These are phyloP conservation scores for Pseudopithomyces maydicus DNA, from an alignment of 2,329 filamentous ascomycete species.

Conservation along the genomic window DNA sequence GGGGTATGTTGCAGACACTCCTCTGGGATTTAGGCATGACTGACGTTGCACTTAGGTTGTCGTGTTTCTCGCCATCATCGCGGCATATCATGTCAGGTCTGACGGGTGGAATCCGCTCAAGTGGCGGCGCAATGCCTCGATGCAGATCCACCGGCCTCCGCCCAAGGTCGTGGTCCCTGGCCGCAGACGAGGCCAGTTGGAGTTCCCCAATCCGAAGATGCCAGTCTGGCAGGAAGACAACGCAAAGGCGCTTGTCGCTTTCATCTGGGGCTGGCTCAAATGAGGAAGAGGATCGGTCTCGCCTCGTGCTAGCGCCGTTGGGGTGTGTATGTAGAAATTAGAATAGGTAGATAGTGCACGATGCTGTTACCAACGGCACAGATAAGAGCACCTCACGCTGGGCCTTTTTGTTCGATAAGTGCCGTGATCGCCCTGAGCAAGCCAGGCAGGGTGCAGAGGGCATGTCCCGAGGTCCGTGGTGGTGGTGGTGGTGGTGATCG, in stretches of 20 bases:
- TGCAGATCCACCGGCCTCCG: conserved; percentile 34
- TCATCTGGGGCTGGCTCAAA: conserved; percentile 35
- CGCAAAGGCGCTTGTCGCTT: conserved; percentile 24
- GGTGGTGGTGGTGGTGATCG: too few relatives aligned
- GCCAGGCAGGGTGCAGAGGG: too few relatives aligned
- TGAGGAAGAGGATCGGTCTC: conserved; percentile 14
- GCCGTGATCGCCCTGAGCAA: too few relatives aligned
- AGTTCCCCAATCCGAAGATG: conserved; percentile 30
- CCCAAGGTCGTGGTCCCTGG: conserved; percentile 33
- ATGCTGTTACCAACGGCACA: neutral
- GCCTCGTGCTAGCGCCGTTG: conserved; percentile 5
- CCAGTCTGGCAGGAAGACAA: conserved; percentile 31
- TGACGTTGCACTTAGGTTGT: conserved; percentile 16
- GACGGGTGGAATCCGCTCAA: conserved; percentile 34
- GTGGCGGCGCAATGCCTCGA: conserved; percentile 30
- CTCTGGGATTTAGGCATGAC: neutral
- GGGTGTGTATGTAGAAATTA: neutral
- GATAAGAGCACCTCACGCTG: too few relatives aligned
- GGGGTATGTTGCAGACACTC: conserved; percentile 20
- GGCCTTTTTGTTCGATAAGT: too few relatives aligned
- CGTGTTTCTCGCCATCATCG: conserved; percentile 29
- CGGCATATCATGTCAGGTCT: conserved; percentile 31
- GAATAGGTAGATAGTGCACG: conserved; percentile 1
- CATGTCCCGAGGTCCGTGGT: too few relatives aligned
- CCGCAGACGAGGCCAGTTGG: conserved; percentile 25